A percentile compares a stretch with the other conserved stretches of the same genome.
phyloP scores from a whole-genome alignment of 768 basidiomycete species.

The Boletus patriciae region DNA sequence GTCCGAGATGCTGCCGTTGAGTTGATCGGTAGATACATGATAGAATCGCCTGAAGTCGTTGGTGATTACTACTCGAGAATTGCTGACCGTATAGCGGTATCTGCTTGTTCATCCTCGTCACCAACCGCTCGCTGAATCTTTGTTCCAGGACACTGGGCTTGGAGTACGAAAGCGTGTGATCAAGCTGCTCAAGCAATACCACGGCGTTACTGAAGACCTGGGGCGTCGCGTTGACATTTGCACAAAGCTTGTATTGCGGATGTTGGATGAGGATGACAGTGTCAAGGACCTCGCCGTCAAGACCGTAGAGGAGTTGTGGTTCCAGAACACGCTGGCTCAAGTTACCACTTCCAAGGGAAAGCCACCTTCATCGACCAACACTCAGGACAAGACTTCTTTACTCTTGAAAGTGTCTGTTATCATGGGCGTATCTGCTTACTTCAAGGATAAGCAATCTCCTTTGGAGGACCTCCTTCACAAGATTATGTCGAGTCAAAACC shows the following conservation, averaged over 20 bases:
- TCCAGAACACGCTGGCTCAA: slow-evolving; percentile 44
- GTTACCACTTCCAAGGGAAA: slow-evolving; percentile 40
- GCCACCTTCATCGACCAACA: slow-evolving; percentile 26
- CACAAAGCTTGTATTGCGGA: slow-evolving; percentile 75
- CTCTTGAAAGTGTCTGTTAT: slow-evolving; percentile 74
- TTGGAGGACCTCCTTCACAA: slow-evolving; percentile 84
- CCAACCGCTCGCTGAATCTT: background rate
- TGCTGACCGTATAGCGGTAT: slow-evolving; percentile 85
- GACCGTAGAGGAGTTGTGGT: slow-evolving; percentile 91
- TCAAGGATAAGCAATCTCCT: slow-evolving; percentile 80
- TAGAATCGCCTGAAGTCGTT: slow-evolving; percentile 85
- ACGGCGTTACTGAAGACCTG: slow-evolving; percentile 59
- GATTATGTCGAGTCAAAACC: slow-evolving; percentile 74
- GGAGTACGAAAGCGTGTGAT: slow-evolving; percentile 94
- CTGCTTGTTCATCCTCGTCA: slow-evolving; percentile 21
- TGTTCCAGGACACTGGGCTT: slow-evolving; percentile 82
- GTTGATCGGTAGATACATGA: slow-evolving; percentile 95
- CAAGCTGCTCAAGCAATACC: slow-evolving; percentile 86
- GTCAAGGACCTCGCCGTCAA: slow-evolving; percentile 93
- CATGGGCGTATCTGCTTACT: slow-evolving; percentile 80
- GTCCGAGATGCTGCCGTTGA: slow-evolving; percentile 98
- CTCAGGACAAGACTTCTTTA: slow-evolving; percentile 54
- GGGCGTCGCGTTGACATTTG: slow-evolving; percentile 75
- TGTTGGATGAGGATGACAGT: slow-evolving; percentile 91
- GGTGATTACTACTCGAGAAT: slow-evolving; percentile 87